A percentile compares a stretch with the other conserved stretches of the same genome.
Conservation (phyloP, 2,329 filamentous ascomycete genomes). For the Sclerotinia minor region DNA sequence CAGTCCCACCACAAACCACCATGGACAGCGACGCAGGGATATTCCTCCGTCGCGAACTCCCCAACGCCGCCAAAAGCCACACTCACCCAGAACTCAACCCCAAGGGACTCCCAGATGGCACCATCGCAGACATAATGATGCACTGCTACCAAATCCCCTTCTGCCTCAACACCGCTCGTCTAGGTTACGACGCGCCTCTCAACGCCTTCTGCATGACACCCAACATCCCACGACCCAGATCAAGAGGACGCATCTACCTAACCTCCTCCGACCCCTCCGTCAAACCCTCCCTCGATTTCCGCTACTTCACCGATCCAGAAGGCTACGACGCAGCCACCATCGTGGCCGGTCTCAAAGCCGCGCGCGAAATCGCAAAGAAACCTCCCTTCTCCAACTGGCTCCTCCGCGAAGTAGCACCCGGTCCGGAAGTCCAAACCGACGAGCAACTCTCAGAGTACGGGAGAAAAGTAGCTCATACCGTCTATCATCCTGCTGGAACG, state of each 20-base stretch:
- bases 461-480: slow-evolving; percentile 77
- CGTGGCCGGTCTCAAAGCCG: slow-evolving; percentile 44
- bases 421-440: slow-evolving; percentile 60
- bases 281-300: slow-evolving; percentile 54
- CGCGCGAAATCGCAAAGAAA: slow-evolving; percentile 42
- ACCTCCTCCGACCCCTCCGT: slow-evolving; percentile 46
- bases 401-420: slow-evolving; percentile 44
- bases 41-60: slow-evolving; percentile 76
- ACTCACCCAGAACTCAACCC: slow-evolving; percentile 46
- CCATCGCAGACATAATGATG: slow-evolving; percentile 88
- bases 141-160: slow-evolving; percentile 97
- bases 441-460: slow-evolving; percentile 82
- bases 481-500: slow-evolving; percentile 87
- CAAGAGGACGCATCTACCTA: slow-evolving; percentile 61
- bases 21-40: slow-evolving; percentile 55
- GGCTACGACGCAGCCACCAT: slow-evolving; percentile 55
- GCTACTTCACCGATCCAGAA: slow-evolving; percentile 56
- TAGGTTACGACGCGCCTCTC: slow-evolving; percentile 61
- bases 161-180: slow-evolving; percentile 77
- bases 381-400: slow-evolving; percentile 47
- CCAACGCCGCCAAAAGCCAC: slow-evolving; percentile 59
- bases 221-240: slow-evolving; percentile 62
- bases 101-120: slow-evolving; percentile 59
- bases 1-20: slow-evolving; percentile 44
- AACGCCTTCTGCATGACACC: slow-evolving; percentile 57